Base-by-base conservation (phyloP, 139 green algal species). In the Chlamydomonas incerta region DNA sequence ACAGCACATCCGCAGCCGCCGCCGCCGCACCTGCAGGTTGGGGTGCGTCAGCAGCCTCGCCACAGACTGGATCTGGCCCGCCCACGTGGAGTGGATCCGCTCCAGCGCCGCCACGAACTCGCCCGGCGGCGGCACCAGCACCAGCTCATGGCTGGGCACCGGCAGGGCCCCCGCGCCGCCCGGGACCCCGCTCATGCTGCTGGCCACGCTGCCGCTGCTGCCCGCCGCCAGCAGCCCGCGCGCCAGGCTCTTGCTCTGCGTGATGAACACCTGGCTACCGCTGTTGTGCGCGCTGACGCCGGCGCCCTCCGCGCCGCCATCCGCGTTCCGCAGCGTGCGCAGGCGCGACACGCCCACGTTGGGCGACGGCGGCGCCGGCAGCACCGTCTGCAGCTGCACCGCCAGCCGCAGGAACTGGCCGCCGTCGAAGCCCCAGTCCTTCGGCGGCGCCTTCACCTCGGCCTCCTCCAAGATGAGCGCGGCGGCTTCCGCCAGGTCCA, bases 11-110 rank as follows among this genome's bases (percentile, higher is more conserved):
- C n/a, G n/a, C n/a, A n/a, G n/a, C n/a, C n/a, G n/a, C n/a, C 55
- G 17, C 21, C 20, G 8, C 9, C 55, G 60, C 23, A 92, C 90
- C 90, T 90, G 75, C 23, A 94, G 73, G 41, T 90, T 88, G 31
- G 79, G 41, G 57, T 94, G 80, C 17, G 73, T 84, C 26, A 91
- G 73, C 86, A 94, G 88, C 35, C 89, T 66, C 28, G 69, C 57
- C 69, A 93, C 87, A 0, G 87, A 37, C 75, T 82, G 69, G 66
- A 92, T 74, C 73, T 87, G 87, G 5, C 80, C 70, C 15, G 89
- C 55, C 81, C 91, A 90, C 17, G 72, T 68, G 2, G 74, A 60
- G 47, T 91, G 87, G 47, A 91, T 80, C 46, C 75, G 60, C 9
- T 85, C 77, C 17, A 91, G 47, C 3, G 80, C 65, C 1, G 72